Base-by-base conservation (phyloP, 306 rosid species). In the Dalbergia cochinchinensis region DNA sequence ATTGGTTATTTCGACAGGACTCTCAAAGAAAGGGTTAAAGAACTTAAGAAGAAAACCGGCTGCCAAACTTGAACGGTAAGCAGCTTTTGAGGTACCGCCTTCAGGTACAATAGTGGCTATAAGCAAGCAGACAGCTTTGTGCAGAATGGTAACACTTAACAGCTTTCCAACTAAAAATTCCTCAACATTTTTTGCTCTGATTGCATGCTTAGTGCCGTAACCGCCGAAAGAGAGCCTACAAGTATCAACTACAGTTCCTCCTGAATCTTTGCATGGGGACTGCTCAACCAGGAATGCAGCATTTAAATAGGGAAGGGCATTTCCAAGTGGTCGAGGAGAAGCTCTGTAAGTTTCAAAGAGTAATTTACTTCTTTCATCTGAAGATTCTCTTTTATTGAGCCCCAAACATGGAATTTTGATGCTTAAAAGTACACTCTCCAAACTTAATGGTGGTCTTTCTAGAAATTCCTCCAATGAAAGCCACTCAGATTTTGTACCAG, bases 311-410 rank as follows among this genome's bases (percentile, higher is more conserved):
- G 97, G 78, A 77, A 95, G 84, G 34, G 94, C 89, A 48, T 91
- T 95, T 81, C 97, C 97, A 50, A 95, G 94, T 7, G 99, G 94
- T 51, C 97, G 87, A 15, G 92, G 92, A 80, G 99, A 86, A 69
- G 95, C 91, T 73, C 97, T 86, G 83, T 88, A 91, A 35, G 92
- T 91, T 89, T 95, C 95, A 83, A 90, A 95, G 57, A 84, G 73
- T 67, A 92, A 54, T 12, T 71, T 59, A 76, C 81, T 69, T 78
- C 79, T 44, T 47, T 61, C 58, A 53, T 83, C 78, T 31, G 88
- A 72, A 74, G 88, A 84, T 78, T 58, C 77, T 54, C 76, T 39
- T 74, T 53, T 59, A 13, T 31, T 65, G 5, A 83, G 65, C 65
- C 74, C 82, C 94, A 88, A 87, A 57, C 73, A 85, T 37, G 93